Conservation (phyloP, 768 basidiomycete genomes). For the Leccinum truebloodii region DNA sequence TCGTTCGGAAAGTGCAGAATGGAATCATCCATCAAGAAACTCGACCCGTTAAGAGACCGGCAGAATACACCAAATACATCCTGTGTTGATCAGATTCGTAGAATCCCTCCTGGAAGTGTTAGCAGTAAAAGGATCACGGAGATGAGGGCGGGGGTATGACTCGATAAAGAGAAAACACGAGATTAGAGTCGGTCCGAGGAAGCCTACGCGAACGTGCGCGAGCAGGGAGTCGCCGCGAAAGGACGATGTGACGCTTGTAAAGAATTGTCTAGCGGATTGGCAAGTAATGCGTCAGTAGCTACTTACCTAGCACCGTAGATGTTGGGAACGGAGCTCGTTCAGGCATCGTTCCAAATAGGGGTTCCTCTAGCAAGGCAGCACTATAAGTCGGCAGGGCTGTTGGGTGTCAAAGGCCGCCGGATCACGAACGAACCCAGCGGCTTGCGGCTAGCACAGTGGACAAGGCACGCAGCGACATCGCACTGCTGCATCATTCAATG, state of each 20-base stretch:
- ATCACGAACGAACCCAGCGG: background rate
- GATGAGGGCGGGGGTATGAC: background rate
- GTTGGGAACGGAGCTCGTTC: background rate
- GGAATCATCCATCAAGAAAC: background rate
- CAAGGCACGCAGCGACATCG: background rate
- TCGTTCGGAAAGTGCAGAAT: background rate
- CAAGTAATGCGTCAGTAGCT: background rate
- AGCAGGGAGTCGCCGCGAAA: background rate
- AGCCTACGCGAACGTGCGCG: conserved; percentile 6
- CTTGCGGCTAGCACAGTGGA: background rate
- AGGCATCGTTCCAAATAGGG: background rate
- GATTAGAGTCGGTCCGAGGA: background rate
- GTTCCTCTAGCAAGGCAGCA: background rate
- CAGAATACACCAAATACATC: background rate
- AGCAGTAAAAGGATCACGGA: background rate
- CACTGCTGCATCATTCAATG: background rate
- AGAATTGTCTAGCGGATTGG: background rate
- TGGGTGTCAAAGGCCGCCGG: background rate
- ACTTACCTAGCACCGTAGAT: background rate
- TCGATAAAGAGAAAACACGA: background rate
- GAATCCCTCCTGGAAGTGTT: background rate
- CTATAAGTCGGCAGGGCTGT: background rate
- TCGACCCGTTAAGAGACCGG: background rate
- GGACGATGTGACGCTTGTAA: background rate
- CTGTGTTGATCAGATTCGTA: too few relatives aligned